These are phyloP conservation scores for Dionaea muscipula DNA, from an alignment of 179 eudicot species.

Conservation along the genomic window DNA sequence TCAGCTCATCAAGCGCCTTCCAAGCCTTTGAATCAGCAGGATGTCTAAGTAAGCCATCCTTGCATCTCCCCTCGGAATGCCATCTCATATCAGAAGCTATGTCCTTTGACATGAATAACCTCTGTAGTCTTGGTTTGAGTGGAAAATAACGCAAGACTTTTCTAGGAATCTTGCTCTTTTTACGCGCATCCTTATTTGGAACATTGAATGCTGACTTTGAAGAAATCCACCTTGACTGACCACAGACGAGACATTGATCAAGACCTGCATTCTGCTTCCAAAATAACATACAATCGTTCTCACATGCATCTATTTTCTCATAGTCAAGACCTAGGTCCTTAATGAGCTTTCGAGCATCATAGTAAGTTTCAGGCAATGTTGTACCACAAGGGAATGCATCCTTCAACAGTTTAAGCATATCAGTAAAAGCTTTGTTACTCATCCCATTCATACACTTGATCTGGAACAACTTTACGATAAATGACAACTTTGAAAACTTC, in stretches of 20 bases:
- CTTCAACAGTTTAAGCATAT: too few relatives aligned
- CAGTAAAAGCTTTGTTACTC: too few relatives aligned
- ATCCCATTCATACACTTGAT: too few relatives aligned
- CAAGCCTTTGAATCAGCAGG: conserved; percentile 2
- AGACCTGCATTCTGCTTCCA: neutral
- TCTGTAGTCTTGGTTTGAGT: conserved; percentile 5
- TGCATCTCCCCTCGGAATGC: neutral
- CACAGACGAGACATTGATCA: neutral
- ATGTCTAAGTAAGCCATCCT: conserved; percentile 2
- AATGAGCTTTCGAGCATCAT: neutral
- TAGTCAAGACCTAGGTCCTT: neutral
- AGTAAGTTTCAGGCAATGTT: too few relatives aligned
- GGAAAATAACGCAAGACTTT: conserved; percentile 6
- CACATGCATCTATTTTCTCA: neutral
- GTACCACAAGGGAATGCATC: too few relatives aligned
- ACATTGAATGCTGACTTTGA: neutral
- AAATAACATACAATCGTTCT: neutral
- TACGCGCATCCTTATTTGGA: neutral
- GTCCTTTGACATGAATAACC: neutral
- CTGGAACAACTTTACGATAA: too few relatives aligned
- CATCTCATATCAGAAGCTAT: conserved; percentile 6
- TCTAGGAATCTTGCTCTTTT: too few relatives aligned
- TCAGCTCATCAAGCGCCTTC: conserved; percentile 4
- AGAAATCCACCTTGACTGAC: neutral
- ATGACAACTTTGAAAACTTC: too few relatives aligned